Evolutionary conservation across 83 land plant genomes (phyloP).

Genomic region (Picea abies): DNA sequence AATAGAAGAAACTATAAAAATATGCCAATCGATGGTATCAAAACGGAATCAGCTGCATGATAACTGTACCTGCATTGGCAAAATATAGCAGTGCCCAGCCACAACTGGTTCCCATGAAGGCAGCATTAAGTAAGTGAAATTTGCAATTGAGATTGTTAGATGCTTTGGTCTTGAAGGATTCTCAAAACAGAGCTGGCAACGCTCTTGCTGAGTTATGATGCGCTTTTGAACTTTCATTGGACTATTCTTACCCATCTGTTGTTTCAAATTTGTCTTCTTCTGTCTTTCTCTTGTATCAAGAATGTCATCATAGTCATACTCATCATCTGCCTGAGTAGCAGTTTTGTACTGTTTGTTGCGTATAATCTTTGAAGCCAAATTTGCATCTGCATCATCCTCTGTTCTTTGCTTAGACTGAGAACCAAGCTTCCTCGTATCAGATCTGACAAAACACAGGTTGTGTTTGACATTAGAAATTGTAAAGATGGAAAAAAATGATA

Average conservation of each 20-base stretch:
- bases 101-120: constrained; percentile 86
- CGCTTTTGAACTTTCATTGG: constrained; percentile 28
- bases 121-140: constrained; percentile 80
- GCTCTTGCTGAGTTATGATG: constrained; percentile 84
- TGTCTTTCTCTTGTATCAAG: constrained; percentile 39
- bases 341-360: constrained; percentile 61
- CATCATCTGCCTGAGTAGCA: constrained; percentile 78
- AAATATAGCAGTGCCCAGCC: constrained; percentile 85
- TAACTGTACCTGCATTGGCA: constrained; percentile 74
- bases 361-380: constrained; percentile 67
- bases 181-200: constrained; percentile 91
- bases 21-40: not conserved
- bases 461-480: not conserved
- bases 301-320: constrained; percentile 77
- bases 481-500: not conserved
- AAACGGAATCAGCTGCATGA: not conserved
- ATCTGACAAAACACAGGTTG: not conserved
- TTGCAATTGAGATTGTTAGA: constrained; percentile 80
- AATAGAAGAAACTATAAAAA: constrained; percentile 5
- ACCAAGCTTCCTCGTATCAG: constrained; percentile 8
- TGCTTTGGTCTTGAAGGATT: constrained; percentile 85
- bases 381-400: constrained; percentile 57
- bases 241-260: constrained; percentile 23
- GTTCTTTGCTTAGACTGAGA: constrained; percentile 19
- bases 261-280: constrained; percentile 24